Conservation (phyloP, 352 stramenopile species). For the Globisporangium middletonii region DNA sequence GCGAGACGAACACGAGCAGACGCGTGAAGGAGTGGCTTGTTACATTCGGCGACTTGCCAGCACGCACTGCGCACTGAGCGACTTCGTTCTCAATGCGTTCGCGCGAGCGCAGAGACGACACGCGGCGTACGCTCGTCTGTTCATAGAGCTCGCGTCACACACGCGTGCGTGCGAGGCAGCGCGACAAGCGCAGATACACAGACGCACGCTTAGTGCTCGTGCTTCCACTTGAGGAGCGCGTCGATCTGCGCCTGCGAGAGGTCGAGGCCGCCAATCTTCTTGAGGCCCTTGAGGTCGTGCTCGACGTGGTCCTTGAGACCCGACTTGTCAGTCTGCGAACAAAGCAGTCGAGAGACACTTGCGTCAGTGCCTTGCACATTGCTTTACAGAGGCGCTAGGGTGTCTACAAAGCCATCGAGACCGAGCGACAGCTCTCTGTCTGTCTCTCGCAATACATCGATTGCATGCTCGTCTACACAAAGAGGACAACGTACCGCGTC, state of each 20-base stretch:
- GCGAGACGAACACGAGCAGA: too few relatives aligned
- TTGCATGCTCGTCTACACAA: too few relatives aligned
- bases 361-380: not conserved
- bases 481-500: constrained; percentile 28
- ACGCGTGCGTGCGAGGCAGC: too few relatives aligned
- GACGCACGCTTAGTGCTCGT: constrained; percentile 56
- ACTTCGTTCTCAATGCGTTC: too few relatives aligned
- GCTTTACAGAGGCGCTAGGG: not conserved
- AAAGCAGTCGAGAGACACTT: not conserved
- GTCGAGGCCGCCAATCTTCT: constrained; percentile 56
- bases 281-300: constrained; percentile 70
- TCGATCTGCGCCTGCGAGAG: constrained; percentile 63
- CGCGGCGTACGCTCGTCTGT: too few relatives aligned
- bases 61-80: too few relatives aligned
- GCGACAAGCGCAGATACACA: too few relatives aligned
- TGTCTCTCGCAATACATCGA: not conserved
- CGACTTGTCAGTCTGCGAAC: constrained; percentile 31
- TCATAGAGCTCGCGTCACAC: too few relatives aligned
- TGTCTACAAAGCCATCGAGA: too few relatives aligned
- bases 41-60: too few relatives aligned
- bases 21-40: too few relatives aligned
- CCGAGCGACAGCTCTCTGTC: not conserved
- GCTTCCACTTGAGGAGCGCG: constrained; percentile 87
- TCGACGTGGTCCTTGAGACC: constrained; percentile 69
- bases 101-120: too few relatives aligned